Percentiles rank a stretch among this genome's conserved stretches.
These are phyloP conservation scores for Fusarium sp. DNA, from an alignment of 2,329 filamentous ascomycete genomes.

Conservation along the genomic window DNA sequence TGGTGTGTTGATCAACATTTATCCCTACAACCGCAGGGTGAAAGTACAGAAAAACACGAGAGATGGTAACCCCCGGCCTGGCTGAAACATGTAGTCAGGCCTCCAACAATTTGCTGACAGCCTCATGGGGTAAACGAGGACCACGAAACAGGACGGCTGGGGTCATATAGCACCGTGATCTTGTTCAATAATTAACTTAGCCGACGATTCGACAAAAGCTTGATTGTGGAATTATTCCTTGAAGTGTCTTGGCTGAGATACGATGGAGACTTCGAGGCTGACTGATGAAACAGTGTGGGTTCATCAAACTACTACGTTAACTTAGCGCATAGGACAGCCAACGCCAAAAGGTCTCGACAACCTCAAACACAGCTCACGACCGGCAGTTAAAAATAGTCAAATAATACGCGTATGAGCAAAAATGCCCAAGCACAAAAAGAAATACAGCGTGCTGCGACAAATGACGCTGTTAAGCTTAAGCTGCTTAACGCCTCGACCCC, in stretches of 20 bases:
- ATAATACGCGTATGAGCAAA: not conserved
- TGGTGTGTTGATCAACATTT: not conserved
- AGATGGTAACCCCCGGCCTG: not conserved
- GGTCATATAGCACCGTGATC: not conserved
- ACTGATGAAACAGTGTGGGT: not conserved
- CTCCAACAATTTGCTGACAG: not conserved
- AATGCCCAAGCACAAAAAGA: too few species aligned
- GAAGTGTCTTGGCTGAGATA: not conserved
- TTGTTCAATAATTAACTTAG: not conserved
- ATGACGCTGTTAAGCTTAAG: conserved; percentile 20
- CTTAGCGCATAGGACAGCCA: not conserved
- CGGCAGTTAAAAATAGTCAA: not conserved
- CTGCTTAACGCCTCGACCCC: conserved; percentile 2
- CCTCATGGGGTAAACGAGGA: not conserved
- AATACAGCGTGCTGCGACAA: not conserved
- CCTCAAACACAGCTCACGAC: not conserved
- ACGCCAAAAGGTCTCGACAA: not conserved
- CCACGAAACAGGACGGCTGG: not conserved
- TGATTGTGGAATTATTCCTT: not conserved
- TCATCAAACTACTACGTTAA: not conserved
- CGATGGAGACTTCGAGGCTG: not conserved
- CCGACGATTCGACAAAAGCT: not conserved
- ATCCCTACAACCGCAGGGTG: not conserved
- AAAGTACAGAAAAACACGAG: not conserved
- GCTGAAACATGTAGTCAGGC: not conserved